Evolutionary conservation across 2,329 filamentous ascomycete species (phyloP).

Genomic region (Phialophora verrucosa): DNA sequence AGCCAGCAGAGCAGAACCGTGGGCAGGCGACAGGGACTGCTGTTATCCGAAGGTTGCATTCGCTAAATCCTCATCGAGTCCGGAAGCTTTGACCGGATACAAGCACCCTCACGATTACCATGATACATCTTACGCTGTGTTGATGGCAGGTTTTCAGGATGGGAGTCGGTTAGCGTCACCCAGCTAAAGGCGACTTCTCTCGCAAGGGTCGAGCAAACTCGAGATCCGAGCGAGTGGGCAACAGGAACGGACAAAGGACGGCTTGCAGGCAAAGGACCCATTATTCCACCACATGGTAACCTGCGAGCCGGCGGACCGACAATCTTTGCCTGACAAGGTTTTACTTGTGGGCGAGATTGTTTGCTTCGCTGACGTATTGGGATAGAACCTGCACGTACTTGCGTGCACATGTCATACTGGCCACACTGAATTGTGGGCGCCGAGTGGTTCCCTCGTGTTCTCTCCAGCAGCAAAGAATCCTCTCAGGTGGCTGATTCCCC

Average conservation of each 20-base stretch:
- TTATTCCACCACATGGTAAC: slow-evolving; percentile 16
- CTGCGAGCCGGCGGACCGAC: not conserved
- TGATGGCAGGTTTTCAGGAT: not conserved
- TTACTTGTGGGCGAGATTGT: slow-evolving; percentile 13
- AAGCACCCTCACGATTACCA: slow-evolving; percentile 4
- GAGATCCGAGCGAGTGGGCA: not conserved
- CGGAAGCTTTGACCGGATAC: slow-evolving; percentile 4
- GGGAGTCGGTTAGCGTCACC: not conserved
- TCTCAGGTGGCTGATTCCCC: not conserved
- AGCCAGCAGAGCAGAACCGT: not conserved
- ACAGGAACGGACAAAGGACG: not conserved
- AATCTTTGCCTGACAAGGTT: slow-evolving; percentile 13
- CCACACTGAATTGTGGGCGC: slow-evolving; percentile 17
- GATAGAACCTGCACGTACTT: slow-evolving; percentile 28
- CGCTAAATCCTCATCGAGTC: slow-evolving; percentile 5
- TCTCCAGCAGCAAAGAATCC: slow-evolving; percentile 4
- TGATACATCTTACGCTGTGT: slow-evolving; percentile 19
- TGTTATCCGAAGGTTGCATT: slow-evolving; percentile 4
- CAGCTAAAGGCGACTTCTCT: slow-evolving; percentile 4
- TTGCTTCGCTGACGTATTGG: slow-evolving; percentile 28
- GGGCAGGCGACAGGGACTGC: not conserved
- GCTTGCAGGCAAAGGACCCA: not conserved
- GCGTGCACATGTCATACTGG: slow-evolving; percentile 34
- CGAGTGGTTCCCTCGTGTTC: not conserved
- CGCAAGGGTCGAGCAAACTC: not conserved